Conservation (phyloP, 306 rosid species). For the Argentina anserina region DNA sequence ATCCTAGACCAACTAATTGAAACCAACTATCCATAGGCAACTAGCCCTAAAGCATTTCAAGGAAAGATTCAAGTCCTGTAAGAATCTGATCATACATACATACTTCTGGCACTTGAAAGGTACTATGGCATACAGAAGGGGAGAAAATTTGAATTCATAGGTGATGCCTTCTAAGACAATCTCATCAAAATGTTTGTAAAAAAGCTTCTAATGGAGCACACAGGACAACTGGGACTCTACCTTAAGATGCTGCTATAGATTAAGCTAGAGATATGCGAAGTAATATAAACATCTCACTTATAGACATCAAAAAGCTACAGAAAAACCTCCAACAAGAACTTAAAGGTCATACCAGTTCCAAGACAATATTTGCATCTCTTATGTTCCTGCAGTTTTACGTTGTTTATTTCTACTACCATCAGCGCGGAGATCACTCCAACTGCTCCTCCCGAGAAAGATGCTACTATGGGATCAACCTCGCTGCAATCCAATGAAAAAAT, state of each 20-base stretch:
- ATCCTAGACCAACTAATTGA: not conserved
- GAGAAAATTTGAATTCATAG: not conserved
- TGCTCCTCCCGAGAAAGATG: conserved; percentile 95
- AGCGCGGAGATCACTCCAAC: conserved; percentile 94
- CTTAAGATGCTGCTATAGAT: not conserved
- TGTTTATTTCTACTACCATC: conserved; percentile 97
- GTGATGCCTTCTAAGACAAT: not conserved
- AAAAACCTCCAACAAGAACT: not conserved
- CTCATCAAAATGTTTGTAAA: not conserved
- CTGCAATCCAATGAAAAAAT: conserved; percentile 35
- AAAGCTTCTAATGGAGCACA: not conserved
- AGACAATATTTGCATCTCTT: conserved; percentile 97
- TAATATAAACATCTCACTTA: conserved; percentile 6
- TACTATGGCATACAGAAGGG: not conserved
- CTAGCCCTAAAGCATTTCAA: not conserved
- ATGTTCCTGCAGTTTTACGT: conserved; percentile 90
- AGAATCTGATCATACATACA: not conserved
- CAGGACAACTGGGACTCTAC: not conserved
- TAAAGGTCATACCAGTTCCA: conserved; percentile 70
- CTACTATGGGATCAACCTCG: conserved; percentile 98
- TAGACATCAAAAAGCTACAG: not conserved
- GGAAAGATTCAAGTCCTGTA: not conserved
- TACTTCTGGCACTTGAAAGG: not conserved
- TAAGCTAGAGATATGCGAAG: not conserved
- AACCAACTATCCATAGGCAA: not conserved